A percentile compares a stretch with the other conserved stretches of the same genome.
phyloP scores from a whole-genome alignment of 2,329 filamentous ascomycete species.

The Lasiodiplodia sp. region DNA sequence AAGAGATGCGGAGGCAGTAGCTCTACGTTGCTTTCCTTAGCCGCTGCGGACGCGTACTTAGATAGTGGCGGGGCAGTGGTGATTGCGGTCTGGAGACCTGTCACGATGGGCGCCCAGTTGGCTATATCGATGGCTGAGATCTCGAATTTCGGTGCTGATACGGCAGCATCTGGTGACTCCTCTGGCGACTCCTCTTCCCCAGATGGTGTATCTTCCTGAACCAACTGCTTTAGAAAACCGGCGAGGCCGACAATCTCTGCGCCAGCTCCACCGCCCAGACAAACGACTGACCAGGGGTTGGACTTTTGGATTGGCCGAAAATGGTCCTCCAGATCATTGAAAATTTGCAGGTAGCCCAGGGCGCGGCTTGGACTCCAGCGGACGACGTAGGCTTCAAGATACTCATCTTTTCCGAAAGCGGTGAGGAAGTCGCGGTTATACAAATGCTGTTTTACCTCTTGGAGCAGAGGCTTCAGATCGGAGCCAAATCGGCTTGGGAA shows the following conservation, averaged over 20 bases:
- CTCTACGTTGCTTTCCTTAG: constrained; percentile 49
- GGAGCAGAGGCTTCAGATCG: constrained; percentile 65
- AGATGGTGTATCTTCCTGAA: not conserved
- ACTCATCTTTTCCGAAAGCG: constrained; percentile 76
- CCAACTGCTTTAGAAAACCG: constrained; percentile 50
- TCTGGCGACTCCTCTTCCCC: not conserved
- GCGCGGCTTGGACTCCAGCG: constrained; percentile 90
- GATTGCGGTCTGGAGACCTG: constrained; percentile 64
- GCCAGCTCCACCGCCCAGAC: constrained; percentile 70
- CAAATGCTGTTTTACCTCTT: constrained; percentile 84
- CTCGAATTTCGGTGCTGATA: constrained; percentile 37
- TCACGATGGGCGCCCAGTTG: constrained; percentile 73
- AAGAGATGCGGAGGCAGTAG: constrained; percentile 52
- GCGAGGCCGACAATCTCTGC: constrained; percentile 72
- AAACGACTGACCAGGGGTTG: constrained; percentile 55
- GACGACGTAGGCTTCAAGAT: constrained; percentile 82
- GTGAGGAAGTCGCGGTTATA: constrained; percentile 83
- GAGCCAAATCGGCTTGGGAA: constrained; percentile 60
- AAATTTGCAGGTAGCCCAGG: constrained; percentile 76
- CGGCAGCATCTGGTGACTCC: not conserved
- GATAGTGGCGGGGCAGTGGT: constrained; percentile 57
- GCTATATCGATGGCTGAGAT: constrained; percentile 82
- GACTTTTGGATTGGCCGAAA: constrained; percentile 12
- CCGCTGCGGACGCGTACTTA: constrained; percentile 56
- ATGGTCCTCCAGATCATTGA: constrained; percentile 49